Evolutionary conservation across 2,329 filamentous ascomycete genomes (phyloP).

Genomic region (Penicillium sp.): DNA sequence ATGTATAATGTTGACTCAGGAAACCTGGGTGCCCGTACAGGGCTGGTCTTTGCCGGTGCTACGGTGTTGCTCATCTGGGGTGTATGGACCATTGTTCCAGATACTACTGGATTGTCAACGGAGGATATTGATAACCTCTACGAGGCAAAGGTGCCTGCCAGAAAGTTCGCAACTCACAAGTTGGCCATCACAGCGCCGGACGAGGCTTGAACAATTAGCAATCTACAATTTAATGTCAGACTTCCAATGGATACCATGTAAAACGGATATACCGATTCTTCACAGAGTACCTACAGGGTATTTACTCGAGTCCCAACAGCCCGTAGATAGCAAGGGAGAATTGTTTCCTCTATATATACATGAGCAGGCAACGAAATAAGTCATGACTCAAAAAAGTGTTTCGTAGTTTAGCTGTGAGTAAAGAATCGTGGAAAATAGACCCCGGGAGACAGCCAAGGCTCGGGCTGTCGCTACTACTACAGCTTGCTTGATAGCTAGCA

Average conservation of each 20-base stretch:
- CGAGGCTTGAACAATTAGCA: background rate
- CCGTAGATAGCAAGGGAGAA: too few species aligned
- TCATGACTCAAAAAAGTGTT: too few species aligned
- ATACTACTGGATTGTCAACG: conserved; percentile 7
- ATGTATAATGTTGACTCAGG: conserved; percentile 17
- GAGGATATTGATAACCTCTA: conserved; percentile 11
- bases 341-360: too few species aligned
- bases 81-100: conserved; percentile 4
- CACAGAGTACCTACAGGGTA: too few species aligned
- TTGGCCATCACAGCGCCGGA: background rate
- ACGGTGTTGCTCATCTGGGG: conserved; percentile 8
- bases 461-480: too few species aligned
- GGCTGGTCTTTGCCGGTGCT: conserved; percentile 12
- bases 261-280: too few species aligned
- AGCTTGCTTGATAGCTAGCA: too few species aligned
- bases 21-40: conserved; percentile 14
- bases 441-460: too few species aligned
- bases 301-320: too few species aligned
- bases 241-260: background rate
- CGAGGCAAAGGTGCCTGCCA: conserved; percentile 1
- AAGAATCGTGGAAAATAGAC: too few species aligned
- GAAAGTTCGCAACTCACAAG: background rate
- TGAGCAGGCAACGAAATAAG: too few species aligned
- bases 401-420: too few species aligned
- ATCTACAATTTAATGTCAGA: background rate